Evolutionary conservation across 129 eudicot genomes (phyloP).

Genomic region (Gnaphalium uliginosum): DNA sequence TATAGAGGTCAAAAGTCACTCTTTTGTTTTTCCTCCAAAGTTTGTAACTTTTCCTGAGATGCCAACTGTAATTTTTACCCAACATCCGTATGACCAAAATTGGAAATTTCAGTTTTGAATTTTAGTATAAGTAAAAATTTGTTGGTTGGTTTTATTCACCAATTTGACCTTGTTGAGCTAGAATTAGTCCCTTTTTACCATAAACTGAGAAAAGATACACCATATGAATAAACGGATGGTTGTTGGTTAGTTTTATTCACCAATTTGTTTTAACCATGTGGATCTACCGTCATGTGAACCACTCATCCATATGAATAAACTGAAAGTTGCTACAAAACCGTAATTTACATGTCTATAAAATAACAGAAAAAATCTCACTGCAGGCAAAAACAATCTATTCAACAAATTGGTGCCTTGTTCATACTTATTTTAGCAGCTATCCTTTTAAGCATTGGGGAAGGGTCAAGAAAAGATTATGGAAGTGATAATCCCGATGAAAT

Average conservation of each 20-base stretch:
- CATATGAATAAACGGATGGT: too few species aligned
- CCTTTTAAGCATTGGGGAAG: constrained; percentile 94
- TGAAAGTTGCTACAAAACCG: not conserved
- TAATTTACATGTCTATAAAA: constrained; percentile 6
- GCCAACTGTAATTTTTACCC: not conserved
- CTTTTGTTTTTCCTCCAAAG: not conserved
- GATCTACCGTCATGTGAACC: constrained; percentile 1
- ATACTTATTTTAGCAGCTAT: constrained; percentile 86
- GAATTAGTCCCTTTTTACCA: not conserved
- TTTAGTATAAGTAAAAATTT: not conserved
- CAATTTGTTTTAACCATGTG: not conserved
- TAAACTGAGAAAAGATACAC: not conserved
- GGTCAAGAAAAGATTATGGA: constrained; percentile 76
- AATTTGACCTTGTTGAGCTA: not conserved
- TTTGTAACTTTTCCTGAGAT: not conserved
- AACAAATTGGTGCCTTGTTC: constrained; percentile 95
- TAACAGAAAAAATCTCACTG: constrained; percentile 11
- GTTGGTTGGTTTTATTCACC: not conserved
- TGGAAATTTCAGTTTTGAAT: not conserved
- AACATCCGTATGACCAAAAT: not conserved
- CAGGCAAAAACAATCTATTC: constrained; percentile 94
- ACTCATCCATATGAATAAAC: not conserved
- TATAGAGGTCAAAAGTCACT: not conserved
- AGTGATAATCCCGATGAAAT: constrained; percentile 62
- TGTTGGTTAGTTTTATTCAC: too few species aligned